Base-by-base conservation (phyloP, 441 rosid genomes). In the Melastoma candidum region DNA sequence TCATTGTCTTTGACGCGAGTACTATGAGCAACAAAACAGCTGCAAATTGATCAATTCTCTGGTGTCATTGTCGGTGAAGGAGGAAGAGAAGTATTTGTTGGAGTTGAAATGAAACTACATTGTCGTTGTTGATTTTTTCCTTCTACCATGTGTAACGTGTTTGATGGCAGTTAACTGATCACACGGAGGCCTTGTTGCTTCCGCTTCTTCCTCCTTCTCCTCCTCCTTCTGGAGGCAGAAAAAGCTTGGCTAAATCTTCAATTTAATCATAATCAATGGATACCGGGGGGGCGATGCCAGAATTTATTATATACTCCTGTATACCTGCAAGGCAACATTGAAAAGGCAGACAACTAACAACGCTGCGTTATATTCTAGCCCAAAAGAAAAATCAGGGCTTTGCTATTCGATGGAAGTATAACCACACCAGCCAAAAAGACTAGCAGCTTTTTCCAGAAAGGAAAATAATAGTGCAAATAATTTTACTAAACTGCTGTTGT, bases 1-100 rank as follows among this genome's bases (percentile, higher is more conserved):
- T 75, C 76, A 47, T 27, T 56, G 43, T 45, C 68, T 53, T 64
- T 69, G 58, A 26, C 63, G 54, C 59, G 60, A 7, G 67, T 46
- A 41, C 72, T 69, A 29, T 76, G 64, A 65, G 77, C 71, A 17
- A 72, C 84, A 74, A 76, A 58, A n/a, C 22, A 17, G 86, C 93
- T 84, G 80, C 68, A 66, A 44, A 32, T 29, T 17, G 14, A 46
- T 27, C 12, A 47, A 17, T 10, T 44, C 36, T 29, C 57, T 4
- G 13, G 53, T 12, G 56, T 48, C 49, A 14, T 53, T 22, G n/a
- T 50, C 51, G 26, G 45, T 44, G 24, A 8, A 52, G 46, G 29
- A 1, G 5, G 13, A 44, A 2, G 54, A 4, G 51, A 17, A 17
- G 39, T 26, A 36, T 25, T 36, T 0, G 41, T 1, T 36, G 8